Conservation (phyloP, 2,329 filamentous ascomycete genomes). For the Trematosphaeria pertusa region DNA sequence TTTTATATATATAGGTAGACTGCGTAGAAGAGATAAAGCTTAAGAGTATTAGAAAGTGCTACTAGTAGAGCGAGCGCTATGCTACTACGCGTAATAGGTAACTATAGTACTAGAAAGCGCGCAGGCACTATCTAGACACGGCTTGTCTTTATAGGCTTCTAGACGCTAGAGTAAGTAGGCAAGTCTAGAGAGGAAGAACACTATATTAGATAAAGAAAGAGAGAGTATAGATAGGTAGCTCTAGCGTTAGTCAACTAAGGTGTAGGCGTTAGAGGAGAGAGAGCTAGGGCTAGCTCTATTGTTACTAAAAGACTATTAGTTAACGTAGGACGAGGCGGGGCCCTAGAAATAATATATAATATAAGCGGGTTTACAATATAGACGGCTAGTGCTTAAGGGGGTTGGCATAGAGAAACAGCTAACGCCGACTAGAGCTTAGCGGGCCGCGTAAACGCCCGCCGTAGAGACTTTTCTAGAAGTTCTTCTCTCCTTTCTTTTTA, state of each 20-base stretch:
- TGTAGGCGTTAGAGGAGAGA: constrained; percentile 11
- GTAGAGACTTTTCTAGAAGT: too few species aligned
- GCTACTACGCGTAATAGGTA: constrained; percentile 4
- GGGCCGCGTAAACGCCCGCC: too few species aligned
- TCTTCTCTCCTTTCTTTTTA: too few species aligned
- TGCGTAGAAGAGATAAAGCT: constrained; percentile 9
- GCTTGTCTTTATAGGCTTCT: constrained; percentile 9
- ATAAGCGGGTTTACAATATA: too few species aligned
- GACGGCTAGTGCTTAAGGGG: too few species aligned
- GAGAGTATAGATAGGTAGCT: constrained; percentile 11
- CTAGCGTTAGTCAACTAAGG: constrained; percentile 9
- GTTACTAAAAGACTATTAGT: too few species aligned
- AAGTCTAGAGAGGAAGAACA: constrained; percentile 6
- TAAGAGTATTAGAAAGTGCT: constrained; percentile 7
- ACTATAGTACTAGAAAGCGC: constrained; percentile 10
- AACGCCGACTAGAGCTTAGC: too few species aligned
- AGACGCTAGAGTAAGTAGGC: constrained; percentile 10
- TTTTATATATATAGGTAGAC: constrained; percentile 6
- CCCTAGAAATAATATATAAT: too few species aligned
- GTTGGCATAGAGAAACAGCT: too few species aligned
- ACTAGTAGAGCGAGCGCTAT: constrained; percentile 7
- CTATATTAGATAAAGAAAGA: constrained; percentile 14
- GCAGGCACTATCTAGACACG: constrained; percentile 11
- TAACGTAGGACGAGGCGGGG: too few species aligned
- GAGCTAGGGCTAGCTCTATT: too few species aligned